phyloP scores from a whole-genome alignment of 1,284 basidiomycete genomes.

The Sparassis latifolia region DNA sequence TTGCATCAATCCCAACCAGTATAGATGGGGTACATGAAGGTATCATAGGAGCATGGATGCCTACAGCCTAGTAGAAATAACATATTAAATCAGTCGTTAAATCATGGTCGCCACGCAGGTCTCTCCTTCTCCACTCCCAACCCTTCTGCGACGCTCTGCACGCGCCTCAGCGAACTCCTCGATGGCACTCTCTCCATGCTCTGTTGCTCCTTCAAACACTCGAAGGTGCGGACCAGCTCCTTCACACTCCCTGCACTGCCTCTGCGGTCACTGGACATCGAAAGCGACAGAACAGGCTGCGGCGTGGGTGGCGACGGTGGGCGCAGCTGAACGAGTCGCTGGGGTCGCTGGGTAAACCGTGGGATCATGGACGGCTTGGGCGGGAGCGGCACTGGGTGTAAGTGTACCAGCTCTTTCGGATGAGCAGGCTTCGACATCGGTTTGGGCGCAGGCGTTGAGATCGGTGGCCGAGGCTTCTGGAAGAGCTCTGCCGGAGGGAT shows the following conservation, averaged over 20 bases:
- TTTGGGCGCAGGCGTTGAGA: constrained; percentile 51
- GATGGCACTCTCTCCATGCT: constrained; percentile 16
- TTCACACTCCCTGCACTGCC: constrained; percentile 63
- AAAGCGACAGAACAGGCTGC: constrained; percentile 14
- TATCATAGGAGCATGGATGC: neutral
- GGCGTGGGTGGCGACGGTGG: constrained; percentile 34
- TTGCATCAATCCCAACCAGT: too few species aligned
- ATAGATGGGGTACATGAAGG: too few species aligned
- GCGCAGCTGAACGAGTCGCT: constrained; percentile 49
- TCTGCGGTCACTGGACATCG: constrained; percentile 29
- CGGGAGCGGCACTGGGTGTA: constrained; percentile 41
- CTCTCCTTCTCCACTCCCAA: constrained; percentile 9
- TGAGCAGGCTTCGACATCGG: constrained; percentile 35
- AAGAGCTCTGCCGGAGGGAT: constrained; percentile 47
- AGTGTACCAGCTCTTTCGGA: constrained; percentile 57
- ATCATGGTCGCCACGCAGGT: constrained; percentile 20
- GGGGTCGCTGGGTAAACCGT: constrained; percentile 31
- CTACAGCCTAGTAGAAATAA: neutral
- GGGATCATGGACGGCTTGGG: constrained; percentile 40
- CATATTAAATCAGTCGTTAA: neutral
- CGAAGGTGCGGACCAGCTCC: constrained; percentile 59
- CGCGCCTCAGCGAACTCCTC: constrained; percentile 17
- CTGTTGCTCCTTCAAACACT: constrained; percentile 36
- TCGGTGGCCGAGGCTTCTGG: constrained; percentile 42
- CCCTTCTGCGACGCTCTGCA: constrained; percentile 21